Conservation (phyloP, 2,329 filamentous ascomycete species). For the Didymosphaeria variabile region DNA sequence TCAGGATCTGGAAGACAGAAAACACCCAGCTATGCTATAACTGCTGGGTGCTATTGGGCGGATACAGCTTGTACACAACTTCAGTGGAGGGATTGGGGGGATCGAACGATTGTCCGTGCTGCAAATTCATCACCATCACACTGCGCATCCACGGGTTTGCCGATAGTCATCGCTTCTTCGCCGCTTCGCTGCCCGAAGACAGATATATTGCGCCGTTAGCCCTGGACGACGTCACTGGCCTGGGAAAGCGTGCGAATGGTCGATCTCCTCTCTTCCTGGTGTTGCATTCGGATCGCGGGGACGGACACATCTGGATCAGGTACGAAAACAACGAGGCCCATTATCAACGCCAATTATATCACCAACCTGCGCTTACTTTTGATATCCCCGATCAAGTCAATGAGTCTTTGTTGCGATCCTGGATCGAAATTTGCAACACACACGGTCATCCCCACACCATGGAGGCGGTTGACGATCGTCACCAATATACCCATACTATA, state of each 20-base stretch:
- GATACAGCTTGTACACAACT: neutral
- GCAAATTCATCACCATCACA: neutral
- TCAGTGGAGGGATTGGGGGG: no score
- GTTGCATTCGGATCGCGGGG: no score
- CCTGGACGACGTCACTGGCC: neutral
- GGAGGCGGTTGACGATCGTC: neutral
- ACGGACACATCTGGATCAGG: no score
- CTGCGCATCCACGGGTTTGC: neutral
- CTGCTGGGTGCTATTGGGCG: neutral
- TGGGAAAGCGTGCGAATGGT: neutral
- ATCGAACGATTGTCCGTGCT: neutral
- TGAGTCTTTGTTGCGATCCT: neutral
- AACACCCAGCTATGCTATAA: neutral
- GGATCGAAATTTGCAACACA: neutral
- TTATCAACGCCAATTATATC: neutral
- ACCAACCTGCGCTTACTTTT: neutral
- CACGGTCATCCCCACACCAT: neutral
- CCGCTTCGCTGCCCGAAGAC: neutral
- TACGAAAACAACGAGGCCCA: neutral
- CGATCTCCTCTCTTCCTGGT: neutral
- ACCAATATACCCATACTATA: neutral
- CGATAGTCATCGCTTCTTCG: neutral
- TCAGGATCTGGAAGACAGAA: neutral
- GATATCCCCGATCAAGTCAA: neutral
- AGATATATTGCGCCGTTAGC: neutral